Percentiles rank a stretch among this genome's conserved stretches.
Evolutionary conservation across 108 stramenopile species (phyloP).

Genomic region (Skeletonema marinoi): DNA sequence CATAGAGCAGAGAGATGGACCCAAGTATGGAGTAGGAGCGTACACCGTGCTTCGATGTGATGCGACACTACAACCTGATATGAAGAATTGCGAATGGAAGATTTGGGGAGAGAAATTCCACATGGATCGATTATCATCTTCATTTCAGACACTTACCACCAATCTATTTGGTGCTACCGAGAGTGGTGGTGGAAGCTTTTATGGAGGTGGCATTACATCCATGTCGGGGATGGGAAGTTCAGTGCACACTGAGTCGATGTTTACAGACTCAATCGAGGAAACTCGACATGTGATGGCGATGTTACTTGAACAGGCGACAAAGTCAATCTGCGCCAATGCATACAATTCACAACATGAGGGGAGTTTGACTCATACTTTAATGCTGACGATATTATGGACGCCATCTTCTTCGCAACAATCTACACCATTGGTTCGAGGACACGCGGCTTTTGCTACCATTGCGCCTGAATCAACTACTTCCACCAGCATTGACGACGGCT

Average conservation of each 20-base stretch:
- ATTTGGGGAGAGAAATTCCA: slow-evolving; percentile 74
- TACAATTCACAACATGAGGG: neutral
- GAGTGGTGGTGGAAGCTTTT: neutral
- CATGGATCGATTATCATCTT: slow-evolving; percentile 54
- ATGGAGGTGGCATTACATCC: neutral
- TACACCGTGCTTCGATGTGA: slow-evolving; percentile 83
- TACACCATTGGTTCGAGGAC: slow-evolving; percentile 33
- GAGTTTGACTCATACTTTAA: slow-evolving; percentile 16
- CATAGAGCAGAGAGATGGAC: slow-evolving; percentile 48
- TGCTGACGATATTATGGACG: slow-evolving; percentile 48
- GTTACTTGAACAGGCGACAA: slow-evolving; percentile 22
- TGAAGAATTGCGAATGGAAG: slow-evolving; percentile 26
- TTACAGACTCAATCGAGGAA: neutral
- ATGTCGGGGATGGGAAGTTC: neutral
- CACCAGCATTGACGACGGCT: neutral
- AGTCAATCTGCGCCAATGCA: neutral
- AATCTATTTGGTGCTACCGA: slow-evolving; percentile 13
- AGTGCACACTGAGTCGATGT: neutral
- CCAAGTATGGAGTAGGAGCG: slow-evolving; percentile 51
- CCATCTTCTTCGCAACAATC: slow-evolving; percentile 11
- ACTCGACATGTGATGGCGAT: slow-evolving; percentile 3
- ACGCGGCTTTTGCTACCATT: slow-evolving; percentile 24
- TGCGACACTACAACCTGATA: slow-evolving; percentile 2
- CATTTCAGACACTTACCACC: slow-evolving; percentile 29
- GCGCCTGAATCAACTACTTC: slow-evolving; percentile 7